phyloP scores from a whole-genome alignment of 305 asterid species.

The Plantago coronopus region DNA sequence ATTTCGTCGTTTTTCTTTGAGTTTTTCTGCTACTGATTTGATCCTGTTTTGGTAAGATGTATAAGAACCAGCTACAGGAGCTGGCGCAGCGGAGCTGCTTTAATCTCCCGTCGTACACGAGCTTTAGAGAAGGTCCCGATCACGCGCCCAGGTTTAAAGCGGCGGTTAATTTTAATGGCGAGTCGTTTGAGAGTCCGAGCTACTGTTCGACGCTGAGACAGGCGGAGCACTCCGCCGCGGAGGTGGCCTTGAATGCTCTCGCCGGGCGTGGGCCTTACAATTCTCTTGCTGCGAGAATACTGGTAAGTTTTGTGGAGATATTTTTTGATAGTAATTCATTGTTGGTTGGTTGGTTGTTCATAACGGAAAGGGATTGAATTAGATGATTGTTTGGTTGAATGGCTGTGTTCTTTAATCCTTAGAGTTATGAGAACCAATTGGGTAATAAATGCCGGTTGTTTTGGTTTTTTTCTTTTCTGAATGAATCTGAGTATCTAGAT shows the following conservation, averaged over 20 bases:
- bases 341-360: background rate
- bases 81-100: conserved; percentile 92
- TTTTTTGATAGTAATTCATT: no score
- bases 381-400: background rate
- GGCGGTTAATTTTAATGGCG: conserved; percentile 67
- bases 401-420: no score
- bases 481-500: background rate
- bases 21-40: background rate
- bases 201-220: conserved; percentile 71
- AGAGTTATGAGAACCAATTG: no score
- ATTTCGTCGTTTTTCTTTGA: conserved; percentile 12
- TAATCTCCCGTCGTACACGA: conserved; percentile 63
- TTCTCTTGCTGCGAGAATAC: conserved; percentile 63
- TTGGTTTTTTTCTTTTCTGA: background rate
- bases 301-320: conserved; percentile 38
- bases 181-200: conserved; percentile 62
- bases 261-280: conserved; percentile 56
- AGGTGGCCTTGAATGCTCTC: conserved; percentile 66
- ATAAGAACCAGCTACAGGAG: conserved; percentile 78
- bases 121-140: conserved; percentile 76
- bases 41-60: conserved; percentile 36
- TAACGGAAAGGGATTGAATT: background rate
- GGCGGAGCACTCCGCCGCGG: conserved; percentile 84
- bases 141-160: conserved; percentile 87
- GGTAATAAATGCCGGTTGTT: background rate